Base-by-base conservation (phyloP, 1,284 basidiomycete species). In the Cutaneotrichosporon arboriforme region DNA sequence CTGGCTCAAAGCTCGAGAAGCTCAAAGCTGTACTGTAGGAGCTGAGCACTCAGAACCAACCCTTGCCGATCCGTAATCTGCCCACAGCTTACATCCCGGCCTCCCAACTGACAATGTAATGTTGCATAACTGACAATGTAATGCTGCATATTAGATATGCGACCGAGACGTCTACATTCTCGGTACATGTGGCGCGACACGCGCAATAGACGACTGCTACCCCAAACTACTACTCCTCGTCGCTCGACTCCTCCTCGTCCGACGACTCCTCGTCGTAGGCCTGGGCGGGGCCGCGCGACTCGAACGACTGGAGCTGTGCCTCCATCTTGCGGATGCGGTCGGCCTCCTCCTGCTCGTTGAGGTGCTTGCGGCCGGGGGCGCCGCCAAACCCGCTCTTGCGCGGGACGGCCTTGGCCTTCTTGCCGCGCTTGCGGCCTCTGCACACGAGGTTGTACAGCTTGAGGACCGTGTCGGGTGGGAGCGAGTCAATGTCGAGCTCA, bases 391-490 rank as follows among this genome's bases (percentile, higher is more conserved):
- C 52, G 83, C 81, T 56, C 51, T 65, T 69, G 47, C 55, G 55
- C 18, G 55, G 55, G 45, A 22, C 53, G 31, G 31, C 53, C 63
- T 51, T 57, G 49, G 33, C 51, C 51, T 60, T 69, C 64, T 61
- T 52, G 34, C 61, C 56, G 17, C 58, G 52, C 45, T 67, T 65
- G 31, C 67, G 61, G 17, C 71, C 69, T 9, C 87, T 83, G 57
- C 92, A 81, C 58, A 96, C 93, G 66, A 89, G 90, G 75, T 93
- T 92, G 79, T 96, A 97, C 23, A 97, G 81, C 76, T 90, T 89
- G 52, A 86, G 85, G 45, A 96, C 81, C 31, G 93, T 91, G 18
- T 81, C 75, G 4, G 86, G 79, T 47, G 92, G 90, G 35, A 97
- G 80, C 43, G 84, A 79, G 69, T 97, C 92, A 63, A 97, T 96